These are phyloP conservation scores for Pseudocercospora pini-densiflorae DNA, from an alignment of 2,329 filamentous ascomycete genomes.

Conservation along the genomic window DNA sequence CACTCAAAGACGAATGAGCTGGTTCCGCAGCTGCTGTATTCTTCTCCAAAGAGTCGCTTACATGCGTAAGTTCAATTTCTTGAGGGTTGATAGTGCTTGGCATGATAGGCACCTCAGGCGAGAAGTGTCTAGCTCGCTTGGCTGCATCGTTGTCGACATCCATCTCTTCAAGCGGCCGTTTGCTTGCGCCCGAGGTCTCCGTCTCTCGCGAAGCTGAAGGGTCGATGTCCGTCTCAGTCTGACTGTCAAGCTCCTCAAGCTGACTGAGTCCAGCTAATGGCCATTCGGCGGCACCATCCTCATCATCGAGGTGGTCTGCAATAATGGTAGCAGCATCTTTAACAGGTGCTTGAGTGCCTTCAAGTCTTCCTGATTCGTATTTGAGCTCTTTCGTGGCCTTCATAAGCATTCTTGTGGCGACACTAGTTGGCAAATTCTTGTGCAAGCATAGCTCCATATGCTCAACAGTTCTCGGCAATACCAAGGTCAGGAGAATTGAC, in stretches of 20 bases:
- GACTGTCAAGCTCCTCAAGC: constrained; percentile 39
- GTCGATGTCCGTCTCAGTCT: constrained; percentile 38
- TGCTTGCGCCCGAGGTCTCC: constrained; percentile 17
- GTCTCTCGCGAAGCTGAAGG: neutral
- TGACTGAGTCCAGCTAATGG: constrained; percentile 31
- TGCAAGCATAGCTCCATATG: constrained; percentile 50
- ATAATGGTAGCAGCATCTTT: constrained; percentile 31
- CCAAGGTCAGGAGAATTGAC: constrained; percentile 42
- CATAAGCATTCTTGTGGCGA: constrained; percentile 43
- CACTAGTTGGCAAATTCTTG: constrained; percentile 28
- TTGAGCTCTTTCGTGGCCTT: constrained; percentile 42
- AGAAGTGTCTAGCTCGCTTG: constrained; percentile 34
- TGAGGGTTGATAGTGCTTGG: constrained; percentile 39
- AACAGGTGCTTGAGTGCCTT: constrained; percentile 30
- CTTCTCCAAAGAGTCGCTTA: constrained; percentile 49
- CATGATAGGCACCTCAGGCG: constrained; percentile 17
- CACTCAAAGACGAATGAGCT: constrained; percentile 3
- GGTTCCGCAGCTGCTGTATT: neutral
- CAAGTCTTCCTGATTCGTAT: constrained; percentile 41
- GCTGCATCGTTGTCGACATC: constrained; percentile 17
- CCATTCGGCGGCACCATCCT: constrained; percentile 25
- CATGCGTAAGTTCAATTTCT: constrained; percentile 44
- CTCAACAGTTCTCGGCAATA: constrained; percentile 48
- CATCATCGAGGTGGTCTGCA: constrained; percentile 28
- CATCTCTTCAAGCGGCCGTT: constrained; percentile 23